A percentile compares a stretch with the other conserved stretches of the same genome.
These are phyloP conservation scores for Salpingoeca rosetta DNA, from an alignment of 78 protist genomes.

Conservation along the genomic window DNA sequence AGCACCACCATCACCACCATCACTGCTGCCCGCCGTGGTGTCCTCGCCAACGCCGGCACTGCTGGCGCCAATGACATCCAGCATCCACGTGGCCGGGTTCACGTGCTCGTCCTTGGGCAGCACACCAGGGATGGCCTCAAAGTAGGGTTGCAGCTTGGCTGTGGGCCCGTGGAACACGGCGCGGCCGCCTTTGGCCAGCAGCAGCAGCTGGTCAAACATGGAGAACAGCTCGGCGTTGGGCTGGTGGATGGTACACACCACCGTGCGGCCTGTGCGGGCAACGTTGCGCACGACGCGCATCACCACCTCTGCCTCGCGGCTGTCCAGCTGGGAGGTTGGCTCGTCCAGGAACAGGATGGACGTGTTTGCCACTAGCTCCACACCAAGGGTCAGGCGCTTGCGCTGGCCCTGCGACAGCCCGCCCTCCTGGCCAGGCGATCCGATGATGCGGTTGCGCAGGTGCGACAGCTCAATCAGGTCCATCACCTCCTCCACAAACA, in stretches of 20 bases:
- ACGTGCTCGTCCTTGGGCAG: too few relatives aligned
- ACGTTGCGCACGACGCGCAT: not conserved
- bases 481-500: constrained; percentile 22
- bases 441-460: not conserved
- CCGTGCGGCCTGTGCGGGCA: not conserved
- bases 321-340: not conserved
- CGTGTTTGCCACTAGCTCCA: constrained; percentile 45
- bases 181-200: not conserved
- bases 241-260: not conserved
- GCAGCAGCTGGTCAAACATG: not conserved
- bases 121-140: too few relatives aligned
- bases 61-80: too few relatives aligned
- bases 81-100: too few relatives aligned
- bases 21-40: too few relatives aligned
- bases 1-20: too few relatives aligned
- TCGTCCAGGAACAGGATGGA: constrained; percentile 1
- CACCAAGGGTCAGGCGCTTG: constrained; percentile 37
- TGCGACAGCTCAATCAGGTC: not conserved
- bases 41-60: too few relatives aligned
- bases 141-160: too few relatives aligned
- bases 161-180: too few relatives aligned
- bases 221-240: not conserved
- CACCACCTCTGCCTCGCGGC: not conserved
- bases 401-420: constrained; percentile 63
- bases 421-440: constrained; percentile 20